Base-by-base conservation (phyloP, 345 rosid genomes). In the Corchorus capsularis region DNA sequence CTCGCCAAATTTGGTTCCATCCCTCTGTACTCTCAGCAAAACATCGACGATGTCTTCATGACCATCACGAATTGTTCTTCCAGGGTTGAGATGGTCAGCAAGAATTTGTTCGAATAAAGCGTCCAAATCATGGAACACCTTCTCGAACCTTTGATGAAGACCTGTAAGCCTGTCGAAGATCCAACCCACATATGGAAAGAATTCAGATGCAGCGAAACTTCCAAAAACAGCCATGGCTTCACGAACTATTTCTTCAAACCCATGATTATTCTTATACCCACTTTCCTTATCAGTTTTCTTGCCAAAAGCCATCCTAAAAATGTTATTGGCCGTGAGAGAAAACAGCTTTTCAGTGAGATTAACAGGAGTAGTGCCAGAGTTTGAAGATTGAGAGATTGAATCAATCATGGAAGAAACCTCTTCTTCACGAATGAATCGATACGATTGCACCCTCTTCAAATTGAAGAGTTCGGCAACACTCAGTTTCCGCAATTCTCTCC, bases 111-210 rank as follows among this genome's bases (percentile, higher is more conserved):
- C 79, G 16, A 64, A 80, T 6, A 86, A 15, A 4, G 11, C 13
- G 56, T 86, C 88, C 19, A 86, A 63, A 41, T 84, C 79, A 52
- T 34, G 37, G 47, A 83, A 84, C 53, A 12, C 72, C 71, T 72
- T 78, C 17, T 84, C 80, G 1, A 84, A 4, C 67, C 74, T 80
- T 0, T 53, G 60, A n/a, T 78, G 63, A 9, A 76, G 5, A 39
- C 89, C 87, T 45, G 72, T 86, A n/a, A 86, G 67, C 63, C 63
- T 78, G 49, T 82, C 75, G 15, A 83, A 2, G 3, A 66, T 66
- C 86, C 88, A 88, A 1, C 66, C 69, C 85, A 88, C 63, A 54
- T 75, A 73, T 0, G 89, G 88, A 54, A 88, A 82, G 64, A 68
- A 68, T 20, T 88, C 91, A 8, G 76, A 76, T 1, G 80, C 46